Percentiles rank a stretch among this genome's conserved stretches.
Conservation (phyloP, 306 rosid genomes). For the Carpinus viminea region DNA sequence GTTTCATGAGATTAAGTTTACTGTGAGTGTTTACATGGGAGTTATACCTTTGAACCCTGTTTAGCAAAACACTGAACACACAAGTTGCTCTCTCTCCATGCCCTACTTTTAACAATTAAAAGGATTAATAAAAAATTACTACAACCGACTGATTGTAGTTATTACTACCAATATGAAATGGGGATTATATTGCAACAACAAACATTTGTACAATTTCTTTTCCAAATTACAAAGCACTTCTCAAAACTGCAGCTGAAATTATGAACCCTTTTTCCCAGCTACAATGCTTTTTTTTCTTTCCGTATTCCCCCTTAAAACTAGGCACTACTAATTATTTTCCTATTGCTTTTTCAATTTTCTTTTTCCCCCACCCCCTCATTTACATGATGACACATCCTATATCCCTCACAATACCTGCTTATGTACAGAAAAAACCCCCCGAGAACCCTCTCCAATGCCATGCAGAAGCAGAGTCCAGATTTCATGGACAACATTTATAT, state of each 20-base stretch:
- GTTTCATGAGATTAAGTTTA: too few species aligned
- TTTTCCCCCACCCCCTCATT: slow-evolving; percentile 38
- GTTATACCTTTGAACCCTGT: too few species aligned
- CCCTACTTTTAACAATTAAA: too few species aligned
- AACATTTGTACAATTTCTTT: slow-evolving; percentile 46
- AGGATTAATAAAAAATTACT: too few species aligned
- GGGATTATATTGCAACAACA: slow-evolving; percentile 19
- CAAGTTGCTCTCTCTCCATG: too few species aligned
- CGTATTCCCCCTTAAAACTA: slow-evolving; percentile 35
- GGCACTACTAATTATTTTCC: slow-evolving; percentile 47
- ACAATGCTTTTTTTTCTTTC: slow-evolving; percentile 20
- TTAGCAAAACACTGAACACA: too few species aligned
- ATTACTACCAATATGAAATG: slow-evolving; percentile 7
- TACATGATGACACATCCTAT: slow-evolving; percentile 54
- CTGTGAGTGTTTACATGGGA: too few species aligned
- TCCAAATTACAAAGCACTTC: slow-evolving; percentile 17
- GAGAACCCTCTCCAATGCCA: slow-evolving; percentile 42
- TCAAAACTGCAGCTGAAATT: slow-evolving; percentile 47
- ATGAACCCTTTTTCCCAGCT: slow-evolving; percentile 31
- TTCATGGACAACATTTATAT: slow-evolving; percentile 8
- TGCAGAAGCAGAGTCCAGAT: slow-evolving; percentile 30
- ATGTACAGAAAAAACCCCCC: slow-evolving; percentile 60
- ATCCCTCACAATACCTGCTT: slow-evolving; percentile 43
- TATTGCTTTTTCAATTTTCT: slow-evolving; percentile 47
- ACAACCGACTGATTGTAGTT: too few species aligned